Evolutionary conservation across 2,329 filamentous ascomycete genomes (phyloP).

Genomic region (Colletotrichum liriopes): DNA sequence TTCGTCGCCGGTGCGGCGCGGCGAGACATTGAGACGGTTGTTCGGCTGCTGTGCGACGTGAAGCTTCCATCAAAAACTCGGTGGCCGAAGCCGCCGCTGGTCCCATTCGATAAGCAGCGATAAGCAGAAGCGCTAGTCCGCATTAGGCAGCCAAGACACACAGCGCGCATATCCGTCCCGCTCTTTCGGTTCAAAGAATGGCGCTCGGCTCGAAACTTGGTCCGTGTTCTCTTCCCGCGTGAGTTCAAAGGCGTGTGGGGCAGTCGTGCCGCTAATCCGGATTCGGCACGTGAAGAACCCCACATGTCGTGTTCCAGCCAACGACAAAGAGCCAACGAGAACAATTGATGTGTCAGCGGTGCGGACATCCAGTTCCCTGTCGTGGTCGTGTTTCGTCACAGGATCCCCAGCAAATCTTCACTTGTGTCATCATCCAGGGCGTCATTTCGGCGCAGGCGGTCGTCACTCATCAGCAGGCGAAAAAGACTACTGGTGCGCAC

Average conservation of each 20-base stretch:
- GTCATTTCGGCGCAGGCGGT: constrained; percentile 3
- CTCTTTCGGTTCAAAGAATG: neutral
- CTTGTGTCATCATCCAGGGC: neutral
- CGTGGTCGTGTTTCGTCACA: neutral
- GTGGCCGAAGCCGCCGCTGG: constrained; percentile 1
- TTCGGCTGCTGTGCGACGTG: neutral
- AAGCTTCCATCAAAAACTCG: neutral
- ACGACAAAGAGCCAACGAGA: constrained; percentile 5
- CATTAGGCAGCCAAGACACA: constrained; percentile 52
- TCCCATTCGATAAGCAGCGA: neutral
- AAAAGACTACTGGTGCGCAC: neutral
- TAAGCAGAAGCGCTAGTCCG: constrained; percentile 46
- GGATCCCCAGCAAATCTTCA: neutral
- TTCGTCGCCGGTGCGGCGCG: neutral
- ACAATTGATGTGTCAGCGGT: constrained; percentile 7
- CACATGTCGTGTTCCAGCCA: neutral
- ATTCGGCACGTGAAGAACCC: neutral
- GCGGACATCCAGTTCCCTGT: neutral
- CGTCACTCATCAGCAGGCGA: neutral
- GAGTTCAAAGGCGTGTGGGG: neutral
- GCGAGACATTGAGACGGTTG: neutral
- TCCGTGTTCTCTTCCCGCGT: too few relatives aligned
- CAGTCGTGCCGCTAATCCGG: neutral
- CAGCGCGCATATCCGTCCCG: constrained; percentile 8
- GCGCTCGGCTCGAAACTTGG: neutral